Percentiles rank a stretch among this genome's conserved stretches.
These are phyloP conservation scores for Ceratocystiopsis sp. DNA, from an alignment of 2,329 filamentous ascomycete genomes.

Conservation along the genomic window DNA sequence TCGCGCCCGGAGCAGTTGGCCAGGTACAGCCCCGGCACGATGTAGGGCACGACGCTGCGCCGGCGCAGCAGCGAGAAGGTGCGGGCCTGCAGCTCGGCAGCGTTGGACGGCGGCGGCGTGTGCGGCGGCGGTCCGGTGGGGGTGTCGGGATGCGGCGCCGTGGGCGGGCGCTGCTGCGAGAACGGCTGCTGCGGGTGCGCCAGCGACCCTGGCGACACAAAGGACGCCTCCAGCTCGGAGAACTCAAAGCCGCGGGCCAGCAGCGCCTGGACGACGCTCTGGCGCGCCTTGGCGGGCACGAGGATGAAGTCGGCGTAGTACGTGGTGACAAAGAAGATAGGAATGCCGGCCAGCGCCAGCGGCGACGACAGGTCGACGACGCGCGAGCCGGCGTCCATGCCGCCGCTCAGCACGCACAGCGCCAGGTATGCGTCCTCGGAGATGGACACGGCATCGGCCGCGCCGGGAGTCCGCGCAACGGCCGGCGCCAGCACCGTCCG, in stretches of 20 bases:
- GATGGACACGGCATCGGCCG: slow-evolving; percentile 45
- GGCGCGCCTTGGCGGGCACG: slow-evolving; percentile 58
- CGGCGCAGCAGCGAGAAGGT: slow-evolving; percentile 75
- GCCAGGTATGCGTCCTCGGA: slow-evolving; percentile 73
- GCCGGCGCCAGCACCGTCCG: slow-evolving; percentile 56
- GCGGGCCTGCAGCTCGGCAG: slow-evolving; percentile 62
- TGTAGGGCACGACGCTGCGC: slow-evolving; percentile 54
- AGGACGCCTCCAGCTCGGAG: slow-evolving; percentile 50
- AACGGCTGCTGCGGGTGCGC: slow-evolving; percentile 13
- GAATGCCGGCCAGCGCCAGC: slow-evolving; percentile 77
- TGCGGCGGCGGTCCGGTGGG: slow-evolving; percentile 24
- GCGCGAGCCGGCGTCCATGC: slow-evolving; percentile 76
- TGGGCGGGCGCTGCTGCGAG: slow-evolving; percentile 10
- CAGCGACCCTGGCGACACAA: slow-evolving; percentile 34
- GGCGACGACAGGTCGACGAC: slow-evolving; percentile 86
- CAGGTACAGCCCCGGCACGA: slow-evolving; percentile 52
- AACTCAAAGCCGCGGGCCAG: slow-evolving; percentile 72
- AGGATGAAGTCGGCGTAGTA: slow-evolving; percentile 97
- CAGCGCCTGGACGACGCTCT: slow-evolving; percentile 60
- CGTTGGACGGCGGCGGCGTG: slow-evolving; percentile 60
- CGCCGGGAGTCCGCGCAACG: slow-evolving; percentile 33
- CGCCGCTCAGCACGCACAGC: slow-evolving; percentile 77
- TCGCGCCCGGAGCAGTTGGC: slow-evolving; percentile 65
- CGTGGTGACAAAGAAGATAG: slow-evolving; percentile 96
- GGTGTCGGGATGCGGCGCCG: too few relatives aligned